Conservation (phyloP, 305 asterid species). For the Euphrasia arctica region DNA sequence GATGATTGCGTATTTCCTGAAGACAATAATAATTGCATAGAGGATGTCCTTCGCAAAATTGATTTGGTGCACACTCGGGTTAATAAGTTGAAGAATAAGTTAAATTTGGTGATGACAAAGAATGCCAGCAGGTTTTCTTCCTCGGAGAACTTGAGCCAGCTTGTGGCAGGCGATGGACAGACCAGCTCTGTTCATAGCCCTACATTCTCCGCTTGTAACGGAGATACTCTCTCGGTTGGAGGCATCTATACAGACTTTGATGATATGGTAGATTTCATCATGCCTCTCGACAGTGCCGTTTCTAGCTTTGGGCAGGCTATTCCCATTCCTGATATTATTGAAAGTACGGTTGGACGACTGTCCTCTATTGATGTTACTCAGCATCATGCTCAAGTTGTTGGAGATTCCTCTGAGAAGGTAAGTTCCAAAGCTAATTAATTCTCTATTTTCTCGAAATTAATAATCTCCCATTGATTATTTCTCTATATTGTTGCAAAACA, state of each 20-base stretch:
- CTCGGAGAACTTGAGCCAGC: constrained; percentile 78
- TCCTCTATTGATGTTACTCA: constrained; percentile 80
- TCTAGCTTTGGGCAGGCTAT: constrained; percentile 71
- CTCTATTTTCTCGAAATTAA: not conserved
- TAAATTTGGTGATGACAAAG: constrained; percentile 55
- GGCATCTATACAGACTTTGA: constrained; percentile 45
- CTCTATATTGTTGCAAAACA: no score
- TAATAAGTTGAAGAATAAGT: constrained; percentile 62
- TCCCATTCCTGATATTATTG: constrained; percentile 78
- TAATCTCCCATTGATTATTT: no score
- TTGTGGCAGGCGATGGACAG: constrained; percentile 47
- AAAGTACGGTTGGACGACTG: constrained; percentile 76
- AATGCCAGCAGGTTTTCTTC: constrained; percentile 74
- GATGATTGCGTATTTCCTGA: constrained; percentile 49
- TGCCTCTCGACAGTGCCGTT: constrained; percentile 52
- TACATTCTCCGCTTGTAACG: constrained; percentile 74
- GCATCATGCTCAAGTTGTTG: constrained; percentile 55
- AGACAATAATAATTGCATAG: constrained; percentile 42
- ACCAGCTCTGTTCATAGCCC: constrained; percentile 69
- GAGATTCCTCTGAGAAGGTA: constrained; percentile 87
- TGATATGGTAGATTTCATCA: constrained; percentile 60
- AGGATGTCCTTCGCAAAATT: constrained; percentile 67
- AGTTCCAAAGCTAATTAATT: not conserved
- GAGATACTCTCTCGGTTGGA: constrained; percentile 56
- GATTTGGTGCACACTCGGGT: constrained; percentile 60